Base-by-base conservation (phyloP, 2,329 filamentous ascomycete genomes). In the Cucurbitaria berberidis region DNA sequence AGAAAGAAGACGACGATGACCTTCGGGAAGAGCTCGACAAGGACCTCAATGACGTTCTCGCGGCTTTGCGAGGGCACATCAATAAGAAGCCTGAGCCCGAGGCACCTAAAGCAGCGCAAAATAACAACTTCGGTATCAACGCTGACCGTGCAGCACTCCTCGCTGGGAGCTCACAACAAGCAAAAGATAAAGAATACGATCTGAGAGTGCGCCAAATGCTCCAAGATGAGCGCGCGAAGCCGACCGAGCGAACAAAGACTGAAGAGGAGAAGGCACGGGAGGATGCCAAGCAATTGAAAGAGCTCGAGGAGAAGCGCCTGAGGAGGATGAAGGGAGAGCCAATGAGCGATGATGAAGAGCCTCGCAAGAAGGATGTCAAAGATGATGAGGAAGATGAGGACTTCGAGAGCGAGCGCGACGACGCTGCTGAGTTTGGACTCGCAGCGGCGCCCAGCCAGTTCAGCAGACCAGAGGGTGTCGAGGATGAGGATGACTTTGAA, bases 401-500 rank as follows among this genome's bases (percentile, higher is more conserved):
- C 6, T 51, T 62, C 19, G 64, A 64, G 0, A 64, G 62, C n/a
- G 35, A 64, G 10, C 63, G 62, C 22, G 83, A 87, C 53, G 84
- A 89, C 67, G 85, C 85, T 13, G 82, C 79, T 43, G 80, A 81
- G 44, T 88, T 88, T 67, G 86, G 86, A 1, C 75, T 88, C n/a
- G 83, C 82, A 3, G 80, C 83, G 10, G 83, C 88, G 68, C 48
- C 59, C 32, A 39, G 65, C 81, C 89, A 68, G 24, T 66, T 67
- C 22, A 68, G 66, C 35, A 57, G 72, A 69, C 62, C 71, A 59
- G 55, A 68, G 48, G 62, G 75, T 62, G 53, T 96, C 29, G 92
- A 96, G 60, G 93, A 97, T 63, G 93, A 98, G 70, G 93, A 98
- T 65, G 91, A 97, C 64, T 98, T 98, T 66, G 73, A 93, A 22